Conservation (phyloP, 164 flowering plant species). For the Chloranthus sessilifolius region DNA sequence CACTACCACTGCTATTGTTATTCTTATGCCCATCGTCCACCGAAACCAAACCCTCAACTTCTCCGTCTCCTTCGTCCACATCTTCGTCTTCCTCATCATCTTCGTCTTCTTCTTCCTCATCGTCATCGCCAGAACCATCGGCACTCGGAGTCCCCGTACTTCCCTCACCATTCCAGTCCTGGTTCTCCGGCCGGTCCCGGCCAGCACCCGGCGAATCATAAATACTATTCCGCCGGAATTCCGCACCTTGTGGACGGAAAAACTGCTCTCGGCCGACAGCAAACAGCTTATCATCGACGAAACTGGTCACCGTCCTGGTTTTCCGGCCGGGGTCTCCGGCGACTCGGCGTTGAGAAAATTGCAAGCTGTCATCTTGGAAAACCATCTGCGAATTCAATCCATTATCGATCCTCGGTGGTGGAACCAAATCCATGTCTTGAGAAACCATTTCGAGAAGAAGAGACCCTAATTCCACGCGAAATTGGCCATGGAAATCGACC, state of each 20-base stretch:
- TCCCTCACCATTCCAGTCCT: slow-evolving; percentile 36
- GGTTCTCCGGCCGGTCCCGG: slow-evolving; percentile 10
- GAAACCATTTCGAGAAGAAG: slow-evolving; percentile 36
- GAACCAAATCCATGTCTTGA: slow-evolving; percentile 35
- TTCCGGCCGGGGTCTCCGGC: slow-evolving; percentile 43
- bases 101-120: slow-evolving; percentile 35
- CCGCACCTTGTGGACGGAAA: slow-evolving; percentile 23
- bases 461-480: slow-evolving; percentile 12
- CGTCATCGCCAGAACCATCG: slow-evolving; percentile 41
- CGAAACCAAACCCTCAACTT: slow-evolving; percentile 28
- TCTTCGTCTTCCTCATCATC: slow-evolving; percentile 57
- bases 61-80: slow-evolving; percentile 35
- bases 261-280: slow-evolving; percentile 26
- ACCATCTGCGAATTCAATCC: slow-evolving; percentile 46
- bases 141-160: slow-evolving; percentile 24
- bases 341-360: slow-evolving; percentile 20
- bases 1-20: slow-evolving; percentile 22
- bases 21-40: slow-evolving; percentile 20
- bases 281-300: slow-evolving; percentile 43
- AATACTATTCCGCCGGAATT: slow-evolving; percentile 22
- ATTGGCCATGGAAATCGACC: slow-evolving; percentile 1
- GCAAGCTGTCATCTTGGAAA: slow-evolving; percentile 42
- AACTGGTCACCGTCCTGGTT: slow-evolving; percentile 35
- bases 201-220: slow-evolving; percentile 8
- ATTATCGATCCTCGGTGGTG: slow-evolving; percentile 27